A percentile compares a stretch with the other conserved stretches of the same genome.
These are phyloP conservation scores for Ramaria rubella DNA, from an alignment of 768 basidiomycete species.

Conservation along the genomic window DNA sequence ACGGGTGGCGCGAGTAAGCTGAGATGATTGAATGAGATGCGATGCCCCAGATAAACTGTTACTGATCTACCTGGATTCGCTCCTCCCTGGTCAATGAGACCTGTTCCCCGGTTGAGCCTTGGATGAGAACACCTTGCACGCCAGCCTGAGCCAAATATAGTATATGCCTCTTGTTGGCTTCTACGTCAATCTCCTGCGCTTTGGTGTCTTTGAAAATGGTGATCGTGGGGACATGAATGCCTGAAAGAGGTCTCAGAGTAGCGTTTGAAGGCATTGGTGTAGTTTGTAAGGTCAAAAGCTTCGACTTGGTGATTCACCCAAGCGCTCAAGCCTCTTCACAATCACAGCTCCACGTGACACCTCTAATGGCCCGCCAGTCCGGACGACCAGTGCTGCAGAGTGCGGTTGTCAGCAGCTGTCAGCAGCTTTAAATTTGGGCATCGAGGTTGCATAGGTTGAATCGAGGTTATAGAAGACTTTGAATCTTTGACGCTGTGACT, in stretches of 20 bases:
- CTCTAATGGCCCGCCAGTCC: too few relatives aligned
- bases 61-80: slow-evolving; percentile 18
- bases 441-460: too few relatives aligned
- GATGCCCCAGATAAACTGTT: not conserved
- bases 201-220: slow-evolving; percentile 26
- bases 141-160: slow-evolving; percentile 22
- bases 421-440: too few relatives aligned
- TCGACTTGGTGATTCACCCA: too few relatives aligned
- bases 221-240: slow-evolving; percentile 22
- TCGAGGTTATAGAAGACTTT: too few relatives aligned
- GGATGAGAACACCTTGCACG: slow-evolving; percentile 24
- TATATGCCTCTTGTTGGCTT: slow-evolving; percentile 27
- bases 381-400: too few relatives aligned
- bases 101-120: slow-evolving; percentile 26
- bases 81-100: slow-evolving; percentile 25
- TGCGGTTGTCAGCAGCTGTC: too few relatives aligned
- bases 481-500: too few relatives aligned
- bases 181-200: slow-evolving; percentile 27
- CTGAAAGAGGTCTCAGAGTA: not conserved
- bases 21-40: slow-evolving; percentile 16
- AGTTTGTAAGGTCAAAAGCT: too few relatives aligned
- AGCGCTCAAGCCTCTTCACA: too few relatives aligned
- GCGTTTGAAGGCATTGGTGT: not conserved
- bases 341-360: too few relatives aligned
- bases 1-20: slow-evolving; percentile 45